phyloP scores from a whole-genome alignment of 441 rosid species.

The Erodium texanum region DNA sequence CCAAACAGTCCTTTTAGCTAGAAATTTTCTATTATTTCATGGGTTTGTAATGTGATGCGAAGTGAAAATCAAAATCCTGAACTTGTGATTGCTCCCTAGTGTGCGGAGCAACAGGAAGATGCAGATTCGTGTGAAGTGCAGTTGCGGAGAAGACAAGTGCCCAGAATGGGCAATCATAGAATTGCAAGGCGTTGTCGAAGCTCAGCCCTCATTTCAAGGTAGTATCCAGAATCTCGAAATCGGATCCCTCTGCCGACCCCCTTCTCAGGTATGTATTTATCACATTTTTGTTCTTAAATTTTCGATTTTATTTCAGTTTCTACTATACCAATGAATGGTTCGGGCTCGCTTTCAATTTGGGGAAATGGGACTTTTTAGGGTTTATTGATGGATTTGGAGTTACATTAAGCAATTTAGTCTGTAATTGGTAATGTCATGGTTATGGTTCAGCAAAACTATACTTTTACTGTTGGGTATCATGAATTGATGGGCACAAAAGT shows the following conservation, averaged over 20 bases:
- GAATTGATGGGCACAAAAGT: constrained; percentile 59
- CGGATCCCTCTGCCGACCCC: constrained; percentile 66
- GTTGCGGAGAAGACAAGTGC: constrained; percentile 59
- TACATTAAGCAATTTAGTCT: background rate
- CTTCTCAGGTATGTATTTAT: constrained; percentile 55
- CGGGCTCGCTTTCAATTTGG: background rate
- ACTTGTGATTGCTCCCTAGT: too few species aligned
- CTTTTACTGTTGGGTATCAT: constrained; percentile 78
- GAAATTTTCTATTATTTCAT: too few species aligned
- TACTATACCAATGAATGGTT: background rate
- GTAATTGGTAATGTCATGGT: background rate
- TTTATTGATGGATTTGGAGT: background rate
- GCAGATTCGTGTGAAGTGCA: constrained; percentile 78
- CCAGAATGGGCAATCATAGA: constrained; percentile 84
- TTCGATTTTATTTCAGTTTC: constrained; percentile 1
- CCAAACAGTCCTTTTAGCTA: too few species aligned
- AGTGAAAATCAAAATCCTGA: too few species aligned
- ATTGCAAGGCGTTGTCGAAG: constrained; percentile 72
- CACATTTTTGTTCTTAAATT: background rate
- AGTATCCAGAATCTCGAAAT: constrained; percentile 62
- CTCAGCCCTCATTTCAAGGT: constrained; percentile 48
- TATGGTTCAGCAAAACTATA: constrained; percentile 45
- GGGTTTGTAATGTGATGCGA: too few species aligned
- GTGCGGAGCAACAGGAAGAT: constrained; percentile 28
- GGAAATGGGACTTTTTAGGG: background rate